phyloP scores from a whole-genome alignment of 495 filamentous ascomycete species.

The Haplographium delicatum region DNA sequence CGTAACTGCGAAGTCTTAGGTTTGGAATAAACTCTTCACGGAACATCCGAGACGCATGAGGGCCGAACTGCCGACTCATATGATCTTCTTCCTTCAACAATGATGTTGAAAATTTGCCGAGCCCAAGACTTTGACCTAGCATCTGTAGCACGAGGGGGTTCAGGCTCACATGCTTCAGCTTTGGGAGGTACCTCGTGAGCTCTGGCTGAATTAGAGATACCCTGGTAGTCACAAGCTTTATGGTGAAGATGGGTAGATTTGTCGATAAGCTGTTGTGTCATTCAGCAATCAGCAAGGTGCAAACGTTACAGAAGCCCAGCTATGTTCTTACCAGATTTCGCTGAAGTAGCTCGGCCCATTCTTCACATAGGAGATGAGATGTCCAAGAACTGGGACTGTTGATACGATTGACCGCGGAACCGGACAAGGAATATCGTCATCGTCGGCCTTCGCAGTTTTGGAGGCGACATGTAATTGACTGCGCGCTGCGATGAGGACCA shows the following conservation, averaged over 20 bases:
- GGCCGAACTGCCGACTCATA: background rate
- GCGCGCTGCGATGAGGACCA: background rate
- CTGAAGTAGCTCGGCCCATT: background rate
- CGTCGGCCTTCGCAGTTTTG: background rate
- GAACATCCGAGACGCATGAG: background rate
- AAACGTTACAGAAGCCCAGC: no score
- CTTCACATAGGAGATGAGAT: background rate
- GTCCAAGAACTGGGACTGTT: background rate
- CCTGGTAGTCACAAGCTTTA: background rate
- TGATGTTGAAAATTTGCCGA: background rate
- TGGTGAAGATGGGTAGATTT: background rate
- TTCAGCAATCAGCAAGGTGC: no score
- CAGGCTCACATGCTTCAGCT: background rate
- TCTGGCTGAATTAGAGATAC: background rate
- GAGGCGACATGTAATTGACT: background rate
- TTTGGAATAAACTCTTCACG: constrained; percentile 5
- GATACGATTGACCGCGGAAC: background rate
- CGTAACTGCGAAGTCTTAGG: background rate
- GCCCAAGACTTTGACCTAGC: background rate
- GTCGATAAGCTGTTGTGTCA: no score
- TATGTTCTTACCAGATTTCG: background rate
- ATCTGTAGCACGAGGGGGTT: background rate
- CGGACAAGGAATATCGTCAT: no score
- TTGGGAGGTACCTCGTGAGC: background rate
- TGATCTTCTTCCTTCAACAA: constrained; percentile 1